Percentiles rank a stretch among this genome's conserved stretches.
Evolutionary conservation across 2,329 filamentous ascomycete species (phyloP).

Genomic region (Neofusicoccum umdonicola): DNA sequence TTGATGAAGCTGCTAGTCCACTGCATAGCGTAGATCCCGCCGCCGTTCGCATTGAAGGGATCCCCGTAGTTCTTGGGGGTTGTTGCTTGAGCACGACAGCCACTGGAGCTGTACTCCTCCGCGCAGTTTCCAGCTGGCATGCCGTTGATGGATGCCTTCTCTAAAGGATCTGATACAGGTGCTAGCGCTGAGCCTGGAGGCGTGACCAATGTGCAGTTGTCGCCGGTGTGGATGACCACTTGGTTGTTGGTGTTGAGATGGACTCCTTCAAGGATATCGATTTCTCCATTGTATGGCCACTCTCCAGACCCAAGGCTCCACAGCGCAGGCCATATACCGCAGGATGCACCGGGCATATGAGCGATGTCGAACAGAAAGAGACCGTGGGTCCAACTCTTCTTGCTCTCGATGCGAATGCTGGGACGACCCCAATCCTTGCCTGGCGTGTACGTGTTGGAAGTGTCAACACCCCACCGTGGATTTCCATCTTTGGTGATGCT

Average conservation of each 20-base stretch:
- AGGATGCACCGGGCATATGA: slow-evolving; percentile 33
- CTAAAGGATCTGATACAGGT: background rate
- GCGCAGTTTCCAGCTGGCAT: slow-evolving; percentile 1
- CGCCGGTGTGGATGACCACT: slow-evolving; percentile 7
- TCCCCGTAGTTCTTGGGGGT: slow-evolving; percentile 20
- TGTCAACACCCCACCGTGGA: slow-evolving; percentile 34
- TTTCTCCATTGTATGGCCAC: slow-evolving; percentile 28
- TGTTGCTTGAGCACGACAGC: slow-evolving; percentile 19
- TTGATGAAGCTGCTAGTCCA: slow-evolving; percentile 24
- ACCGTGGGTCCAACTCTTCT: slow-evolving; percentile 38
- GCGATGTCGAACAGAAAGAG: slow-evolving; percentile 39
- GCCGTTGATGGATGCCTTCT: background rate
- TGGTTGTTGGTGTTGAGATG: slow-evolving; percentile 23
- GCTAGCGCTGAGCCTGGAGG: background rate
- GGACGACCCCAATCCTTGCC: slow-evolving; percentile 26
- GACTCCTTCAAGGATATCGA: slow-evolving; percentile 24
- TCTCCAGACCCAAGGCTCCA: slow-evolving; percentile 33
- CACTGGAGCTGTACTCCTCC: slow-evolving; percentile 24
- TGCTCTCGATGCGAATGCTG: slow-evolving; percentile 34
- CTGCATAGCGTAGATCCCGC: slow-evolving; percentile 35
- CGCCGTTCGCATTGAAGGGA: slow-evolving; percentile 21
- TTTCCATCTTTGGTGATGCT: slow-evolving; percentile 20
- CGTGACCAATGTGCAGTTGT: slow-evolving; percentile 24
- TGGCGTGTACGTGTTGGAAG: slow-evolving; percentile 42
- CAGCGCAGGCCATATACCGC: slow-evolving; percentile 42